Conservation (phyloP, 345 rosid species). For the Salix dunnii region DNA sequence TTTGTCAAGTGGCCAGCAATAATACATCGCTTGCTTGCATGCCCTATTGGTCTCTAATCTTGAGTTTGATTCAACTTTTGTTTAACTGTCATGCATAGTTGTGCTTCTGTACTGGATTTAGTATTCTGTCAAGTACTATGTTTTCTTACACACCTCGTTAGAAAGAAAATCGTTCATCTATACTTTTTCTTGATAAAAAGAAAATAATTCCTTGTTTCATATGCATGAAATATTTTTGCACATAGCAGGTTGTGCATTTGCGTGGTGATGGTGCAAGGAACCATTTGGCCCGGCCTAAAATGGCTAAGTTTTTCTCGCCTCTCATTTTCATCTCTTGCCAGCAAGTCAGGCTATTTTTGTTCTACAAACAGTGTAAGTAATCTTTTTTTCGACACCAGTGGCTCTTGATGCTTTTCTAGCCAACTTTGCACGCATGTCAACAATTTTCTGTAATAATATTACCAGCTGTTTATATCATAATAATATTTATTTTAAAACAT, state of each 20-base stretch:
- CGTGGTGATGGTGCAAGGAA: too few species aligned
- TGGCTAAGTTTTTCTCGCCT: too few species aligned
- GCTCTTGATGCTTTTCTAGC: too few species aligned
- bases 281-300: too few species aligned
- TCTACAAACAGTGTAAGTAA: too few species aligned
- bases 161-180: background rate
- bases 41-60: background rate
- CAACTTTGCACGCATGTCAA: too few species aligned
- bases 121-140: background rate
- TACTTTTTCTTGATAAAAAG: background rate
- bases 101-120: background rate
- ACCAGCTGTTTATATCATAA: too few species aligned
- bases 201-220: background rate
- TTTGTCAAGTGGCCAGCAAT: constrained; percentile 4
- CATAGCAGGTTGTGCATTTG: background rate
- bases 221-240: background rate
- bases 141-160: background rate
- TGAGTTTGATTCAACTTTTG: background rate
- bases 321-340: too few species aligned
- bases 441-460: too few species aligned
- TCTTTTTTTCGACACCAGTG: too few species aligned
- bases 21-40: constrained; percentile 9
- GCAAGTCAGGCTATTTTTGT: too few species aligned
- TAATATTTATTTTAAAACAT: too few species aligned
- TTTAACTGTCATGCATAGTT: background rate